A percentile compares a stretch with the other conserved stretches of the same genome.
phyloP scores from a whole-genome alignment of 495 filamentous ascomycete genomes.

The Aspergillus baeticus region DNA sequence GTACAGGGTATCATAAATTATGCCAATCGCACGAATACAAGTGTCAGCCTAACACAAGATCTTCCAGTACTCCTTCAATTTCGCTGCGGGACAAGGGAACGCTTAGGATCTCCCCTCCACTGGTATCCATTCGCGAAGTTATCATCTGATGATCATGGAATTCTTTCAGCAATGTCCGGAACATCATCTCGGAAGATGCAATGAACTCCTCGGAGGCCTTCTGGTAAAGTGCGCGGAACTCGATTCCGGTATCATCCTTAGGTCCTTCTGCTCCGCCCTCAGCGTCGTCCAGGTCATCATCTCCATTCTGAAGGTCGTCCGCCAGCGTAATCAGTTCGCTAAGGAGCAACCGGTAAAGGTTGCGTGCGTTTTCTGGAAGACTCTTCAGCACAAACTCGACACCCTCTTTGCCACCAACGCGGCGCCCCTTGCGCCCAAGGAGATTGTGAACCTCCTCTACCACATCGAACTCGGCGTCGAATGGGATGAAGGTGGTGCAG shows the following conservation, averaged over 20 bases:
- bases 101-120: constrained; percentile 80
- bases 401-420: constrained; percentile 85
- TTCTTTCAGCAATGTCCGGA: constrained; percentile 91
- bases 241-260: constrained; percentile 59
- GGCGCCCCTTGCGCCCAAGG: constrained; percentile 77
- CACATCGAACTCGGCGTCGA: constrained; percentile 68
- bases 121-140: constrained; percentile 76
- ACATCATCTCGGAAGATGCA: constrained; percentile 93
- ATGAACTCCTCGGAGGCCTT: constrained; percentile 96
- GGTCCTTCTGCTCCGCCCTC: constrained; percentile 18
- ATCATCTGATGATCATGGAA: constrained; percentile 99
- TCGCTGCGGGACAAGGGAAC: constrained; percentile 87
- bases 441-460: constrained; percentile 86
- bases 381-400: constrained; percentile 87
- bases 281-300: constrained; percentile 41
- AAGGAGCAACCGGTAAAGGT: constrained; percentile 78
- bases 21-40: not conserved
- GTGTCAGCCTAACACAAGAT: constrained; percentile 55
- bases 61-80: constrained; percentile 85
- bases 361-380: constrained; percentile 87
- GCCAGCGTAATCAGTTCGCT: constrained; percentile 76
- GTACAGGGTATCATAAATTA: constrained; percentile 31
- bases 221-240: constrained; percentile 88
- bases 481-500: constrained; percentile 82
- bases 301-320: constrained; percentile 46